Evolutionary conservation across 106 monocot genomes (phyloP).

Genomic region (Apostasia ramifera): DNA sequence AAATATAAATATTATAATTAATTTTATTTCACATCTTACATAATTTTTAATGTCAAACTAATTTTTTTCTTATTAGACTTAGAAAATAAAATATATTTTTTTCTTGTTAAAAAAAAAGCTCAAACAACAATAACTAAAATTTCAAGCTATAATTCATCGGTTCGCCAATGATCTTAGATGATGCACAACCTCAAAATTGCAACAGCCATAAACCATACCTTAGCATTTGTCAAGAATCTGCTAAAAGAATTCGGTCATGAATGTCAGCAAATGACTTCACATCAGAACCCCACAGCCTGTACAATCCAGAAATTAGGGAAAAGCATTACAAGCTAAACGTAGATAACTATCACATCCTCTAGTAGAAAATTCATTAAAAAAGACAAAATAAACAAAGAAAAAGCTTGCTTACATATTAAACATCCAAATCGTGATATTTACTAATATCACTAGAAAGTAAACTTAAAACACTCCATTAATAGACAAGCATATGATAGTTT

Average conservation of each 20-base stretch:
- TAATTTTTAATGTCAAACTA: too few relatives aligned
- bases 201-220: not conserved
- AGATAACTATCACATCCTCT: too few relatives aligned
- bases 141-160: not conserved
- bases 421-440: too few relatives aligned
- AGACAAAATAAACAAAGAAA: too few relatives aligned
- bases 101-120: too few relatives aligned
- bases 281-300: slow-evolving; percentile 86
- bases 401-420: too few relatives aligned
- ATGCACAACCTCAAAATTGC: not conserved
- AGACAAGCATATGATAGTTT: not conserved
- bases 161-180: not conserved
- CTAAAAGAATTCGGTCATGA: slow-evolving; percentile 28
- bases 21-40: too few relatives aligned
- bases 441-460: not conserved
- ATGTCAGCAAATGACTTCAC: slow-evolving; percentile 72
- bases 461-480: not conserved
- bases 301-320: slow-evolving; percentile 3
- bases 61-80: too few relatives aligned
- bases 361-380: too few relatives aligned
- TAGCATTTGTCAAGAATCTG: slow-evolving; percentile 14
- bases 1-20: too few relatives aligned
- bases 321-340: not conserved
- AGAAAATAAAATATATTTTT: too few relatives aligned
- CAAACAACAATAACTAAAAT: not conserved